These are phyloP conservation scores for Penicillium sp. DNA, from an alignment of 2,329 filamentous ascomycete species.

Conservation along the genomic window DNA sequence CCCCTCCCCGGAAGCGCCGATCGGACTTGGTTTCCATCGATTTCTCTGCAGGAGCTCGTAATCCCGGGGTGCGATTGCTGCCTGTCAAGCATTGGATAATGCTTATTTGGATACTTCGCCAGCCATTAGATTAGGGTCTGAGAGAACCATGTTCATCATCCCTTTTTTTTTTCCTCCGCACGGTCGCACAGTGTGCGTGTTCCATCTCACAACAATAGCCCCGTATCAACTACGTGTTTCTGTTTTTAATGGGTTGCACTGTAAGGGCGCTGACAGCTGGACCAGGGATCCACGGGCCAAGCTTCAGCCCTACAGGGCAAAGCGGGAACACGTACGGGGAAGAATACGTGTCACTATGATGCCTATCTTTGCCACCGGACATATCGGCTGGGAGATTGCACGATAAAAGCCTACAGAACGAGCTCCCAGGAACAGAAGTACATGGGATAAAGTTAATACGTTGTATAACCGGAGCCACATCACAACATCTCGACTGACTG, in stretches of 20 bases:
- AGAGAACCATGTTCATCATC: neutral
- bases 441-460: too few species aligned
- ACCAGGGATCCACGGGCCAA: constrained; percentile 27
- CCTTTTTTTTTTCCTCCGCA: too few species aligned
- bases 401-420: neutral
- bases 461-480: neutral
- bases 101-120: neutral
- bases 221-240: too few species aligned
- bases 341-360: neutral
- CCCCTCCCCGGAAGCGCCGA: neutral
- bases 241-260: too few species aligned
- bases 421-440: too few species aligned
- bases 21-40: neutral
- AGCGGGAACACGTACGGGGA: neutral
- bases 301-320: constrained; percentile 39
- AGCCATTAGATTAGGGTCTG: neutral
- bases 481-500: too few species aligned
- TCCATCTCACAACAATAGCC: too few species aligned
- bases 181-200: too few species aligned
- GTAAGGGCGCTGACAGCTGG: neutral
- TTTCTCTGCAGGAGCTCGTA: neutral
- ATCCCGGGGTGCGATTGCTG: neutral
- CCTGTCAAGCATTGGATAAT: neutral
- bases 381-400: neutral
- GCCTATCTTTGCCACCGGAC: neutral